Percentiles rank a stretch among this genome's conserved stretches.
phyloP scores from a whole-genome alignment of 768 basidiomycete species.

The Crassisporium funariophilum region DNA sequence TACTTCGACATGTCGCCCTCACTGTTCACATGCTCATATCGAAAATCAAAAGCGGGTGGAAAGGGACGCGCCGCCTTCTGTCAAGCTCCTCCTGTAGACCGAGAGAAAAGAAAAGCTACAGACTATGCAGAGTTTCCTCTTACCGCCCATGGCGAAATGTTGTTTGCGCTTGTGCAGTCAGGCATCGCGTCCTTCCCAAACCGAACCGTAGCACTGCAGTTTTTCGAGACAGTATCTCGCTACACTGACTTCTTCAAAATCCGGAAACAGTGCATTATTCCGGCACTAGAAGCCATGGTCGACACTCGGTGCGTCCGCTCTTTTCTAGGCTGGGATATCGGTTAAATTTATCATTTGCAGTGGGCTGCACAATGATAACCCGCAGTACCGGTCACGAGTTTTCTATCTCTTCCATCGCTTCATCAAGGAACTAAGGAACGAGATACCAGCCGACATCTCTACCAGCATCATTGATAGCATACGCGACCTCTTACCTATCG shows the following conservation, averaged over 20 bases:
- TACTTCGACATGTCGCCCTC: constrained; percentile 1
- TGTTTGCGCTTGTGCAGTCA: constrained; percentile 81
- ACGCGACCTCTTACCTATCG: constrained; percentile 77
- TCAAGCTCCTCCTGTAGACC: constrained; percentile 67
- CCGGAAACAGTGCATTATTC: constrained; percentile 84
- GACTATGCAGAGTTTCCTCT: constrained; percentile 83
- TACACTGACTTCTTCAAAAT: constrained; percentile 98
- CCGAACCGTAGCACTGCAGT: constrained; percentile 82
- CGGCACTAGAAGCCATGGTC: constrained; percentile 87
- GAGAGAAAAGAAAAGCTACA: constrained; percentile 63
- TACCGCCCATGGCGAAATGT: constrained; percentile 88
- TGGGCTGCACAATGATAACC: constrained; percentile 81
- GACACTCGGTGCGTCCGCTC: constrained; percentile 63
- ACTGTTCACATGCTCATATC: constrained; percentile 9
- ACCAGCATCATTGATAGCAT: constrained; percentile 70
- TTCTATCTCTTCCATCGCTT: constrained; percentile 95
- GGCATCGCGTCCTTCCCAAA: constrained; percentile 84
- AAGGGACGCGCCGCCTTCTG: constrained; percentile 90
- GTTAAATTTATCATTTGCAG: constrained; percentile 39
- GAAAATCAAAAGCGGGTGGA: constrained; percentile 56
- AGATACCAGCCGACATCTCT: constrained; percentile 74
- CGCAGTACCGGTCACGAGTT: constrained; percentile 70
- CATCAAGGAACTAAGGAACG: constrained; percentile 78
- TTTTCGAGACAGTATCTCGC: constrained; percentile 90
- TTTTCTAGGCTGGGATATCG: neutral